Evolutionary conservation across 1,284 basidiomycete species (phyloP).

Genomic region (Malassezia dermatis): DNA sequence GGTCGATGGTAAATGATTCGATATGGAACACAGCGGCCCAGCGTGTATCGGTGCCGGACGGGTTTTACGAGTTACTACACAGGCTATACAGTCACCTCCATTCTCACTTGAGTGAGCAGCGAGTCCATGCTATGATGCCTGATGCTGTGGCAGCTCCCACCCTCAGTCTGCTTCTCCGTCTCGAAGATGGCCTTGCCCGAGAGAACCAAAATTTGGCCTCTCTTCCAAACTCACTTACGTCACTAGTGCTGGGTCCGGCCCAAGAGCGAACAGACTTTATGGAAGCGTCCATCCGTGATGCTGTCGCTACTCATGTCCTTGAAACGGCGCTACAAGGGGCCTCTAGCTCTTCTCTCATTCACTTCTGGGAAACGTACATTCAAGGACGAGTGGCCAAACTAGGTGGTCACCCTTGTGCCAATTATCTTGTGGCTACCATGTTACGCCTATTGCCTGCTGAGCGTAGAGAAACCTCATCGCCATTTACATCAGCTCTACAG

Average conservation of each 20-base stretch:
- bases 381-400: constrained; percentile 29
- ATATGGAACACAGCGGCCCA: background rate
- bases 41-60: constrained; percentile 17
- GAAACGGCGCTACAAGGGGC: constrained; percentile 21
- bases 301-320: constrained; percentile 37
- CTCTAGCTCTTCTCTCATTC: constrained; percentile 11
- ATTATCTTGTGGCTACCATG: constrained; percentile 32
- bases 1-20: constrained; percentile 9
- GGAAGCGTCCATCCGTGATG: constrained; percentile 38
- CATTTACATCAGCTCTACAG: background rate
- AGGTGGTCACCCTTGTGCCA: constrained; percentile 39
- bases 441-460: constrained; percentile 17
- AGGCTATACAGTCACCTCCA: constrained; percentile 15
- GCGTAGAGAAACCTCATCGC: background rate
- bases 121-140: constrained; percentile 22
- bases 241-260: constrained; percentile 24
- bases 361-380: constrained; percentile 35
- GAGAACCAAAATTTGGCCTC: background rate
- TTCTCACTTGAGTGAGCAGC: constrained; percentile 3
- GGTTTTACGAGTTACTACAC: constrained; percentile 7
- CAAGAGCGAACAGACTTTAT: constrained; percentile 24
- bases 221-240: constrained; percentile 21
- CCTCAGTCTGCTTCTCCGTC: constrained; percentile 28
- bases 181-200: constrained; percentile 14
- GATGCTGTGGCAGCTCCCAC: constrained; percentile 32